These are phyloP conservation scores for Pestalotiopsis sp. DNA, from an alignment of 2,329 filamentous ascomycete species.

Conservation along the genomic window DNA sequence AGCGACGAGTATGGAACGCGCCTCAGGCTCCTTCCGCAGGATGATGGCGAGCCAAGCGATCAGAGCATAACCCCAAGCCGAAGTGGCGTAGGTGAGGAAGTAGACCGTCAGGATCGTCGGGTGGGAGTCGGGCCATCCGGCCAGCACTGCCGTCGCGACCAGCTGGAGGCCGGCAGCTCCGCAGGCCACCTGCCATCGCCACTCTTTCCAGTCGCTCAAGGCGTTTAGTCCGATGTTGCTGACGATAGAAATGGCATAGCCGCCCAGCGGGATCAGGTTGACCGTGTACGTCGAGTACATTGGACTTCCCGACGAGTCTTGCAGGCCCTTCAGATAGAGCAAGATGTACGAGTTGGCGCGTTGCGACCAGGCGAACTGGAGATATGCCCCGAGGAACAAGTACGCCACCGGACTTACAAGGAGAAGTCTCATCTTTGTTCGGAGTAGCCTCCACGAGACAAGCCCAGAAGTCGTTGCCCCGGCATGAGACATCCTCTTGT, in stretches of 20 bases:
- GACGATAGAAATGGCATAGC: conserved; percentile 33
- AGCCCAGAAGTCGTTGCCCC: conserved; percentile 21
- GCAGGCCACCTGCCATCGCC: conserved; percentile 41
- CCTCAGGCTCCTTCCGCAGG: conserved; percentile 38
- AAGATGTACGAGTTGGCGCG: conserved; percentile 29
- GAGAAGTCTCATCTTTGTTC: conserved; percentile 18
- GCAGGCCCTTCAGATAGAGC: conserved; percentile 27
- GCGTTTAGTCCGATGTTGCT: conserved; percentile 38
- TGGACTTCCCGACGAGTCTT: conserved; percentile 12
- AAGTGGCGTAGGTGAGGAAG: conserved; percentile 38
- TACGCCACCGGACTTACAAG: conserved; percentile 24
- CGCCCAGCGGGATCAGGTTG: conserved; percentile 27
- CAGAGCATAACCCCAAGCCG: conserved; percentile 34
- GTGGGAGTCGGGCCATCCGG: conserved; percentile 35
- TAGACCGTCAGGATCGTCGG: conserved; percentile 37
- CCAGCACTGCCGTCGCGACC: conserved; percentile 35
- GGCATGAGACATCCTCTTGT: conserved; percentile 17
- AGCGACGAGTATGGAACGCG: conserved; percentile 37
- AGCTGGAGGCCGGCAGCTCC: conserved; percentile 20
- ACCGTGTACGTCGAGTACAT: conserved; percentile 28
- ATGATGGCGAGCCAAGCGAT: conserved; percentile 40
- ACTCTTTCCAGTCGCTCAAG: conserved; percentile 39
- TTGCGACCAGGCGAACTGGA: conserved; percentile 26
- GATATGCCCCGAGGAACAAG: conserved; percentile 26
- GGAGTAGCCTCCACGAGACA: conserved; percentile 19